A percentile compares a stretch with the other conserved stretches of the same genome.
Evolutionary conservation across 768 basidiomycete species (phyloP).

Genomic region (Trametes gibbosa): DNA sequence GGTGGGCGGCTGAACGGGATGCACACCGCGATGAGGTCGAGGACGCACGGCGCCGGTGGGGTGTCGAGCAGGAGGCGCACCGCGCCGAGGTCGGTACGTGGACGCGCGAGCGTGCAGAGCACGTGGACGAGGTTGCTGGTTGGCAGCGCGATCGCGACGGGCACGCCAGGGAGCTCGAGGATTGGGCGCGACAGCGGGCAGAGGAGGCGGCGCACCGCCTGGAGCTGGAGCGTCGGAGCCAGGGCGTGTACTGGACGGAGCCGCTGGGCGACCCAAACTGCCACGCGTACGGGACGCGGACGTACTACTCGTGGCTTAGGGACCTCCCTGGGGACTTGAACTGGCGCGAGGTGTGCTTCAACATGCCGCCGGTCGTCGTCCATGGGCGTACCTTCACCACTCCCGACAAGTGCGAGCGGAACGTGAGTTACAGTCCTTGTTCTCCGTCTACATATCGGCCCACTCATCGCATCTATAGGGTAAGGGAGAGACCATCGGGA

Average conservation of each 20-base stretch:
- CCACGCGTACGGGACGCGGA: constrained; percentile 17
- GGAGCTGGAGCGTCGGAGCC: constrained; percentile 5
- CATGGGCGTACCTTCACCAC: constrained; percentile 9
- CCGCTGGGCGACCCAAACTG: constrained; percentile 10
- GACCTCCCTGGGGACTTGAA: constrained; percentile 11
- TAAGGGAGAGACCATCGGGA: background rate
- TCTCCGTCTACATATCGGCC: background rate
- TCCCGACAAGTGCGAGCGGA: background rate
- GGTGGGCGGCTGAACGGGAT: no score
- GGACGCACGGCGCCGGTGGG: background rate
- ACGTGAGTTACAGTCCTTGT: background rate
- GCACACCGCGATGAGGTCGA: no score
- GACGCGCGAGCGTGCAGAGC: background rate
- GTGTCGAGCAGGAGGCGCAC: background rate
- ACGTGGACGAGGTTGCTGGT: background rate
- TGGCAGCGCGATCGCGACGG: constrained; percentile 10
- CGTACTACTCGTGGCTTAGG: constrained; percentile 18
- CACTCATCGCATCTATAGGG: background rate
- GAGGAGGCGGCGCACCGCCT: constrained; percentile 8
- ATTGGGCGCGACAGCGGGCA: background rate
- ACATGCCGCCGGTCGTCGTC: constrained; percentile 16
- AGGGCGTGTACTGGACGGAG: constrained; percentile 19
- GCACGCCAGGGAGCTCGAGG: constrained; percentile 5
- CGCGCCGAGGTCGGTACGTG: background rate
- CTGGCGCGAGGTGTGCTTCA: constrained; percentile 18